Conservation (phyloP, 2,329 filamentous ascomycete species). For the Aspergillus fischeri region DNA sequence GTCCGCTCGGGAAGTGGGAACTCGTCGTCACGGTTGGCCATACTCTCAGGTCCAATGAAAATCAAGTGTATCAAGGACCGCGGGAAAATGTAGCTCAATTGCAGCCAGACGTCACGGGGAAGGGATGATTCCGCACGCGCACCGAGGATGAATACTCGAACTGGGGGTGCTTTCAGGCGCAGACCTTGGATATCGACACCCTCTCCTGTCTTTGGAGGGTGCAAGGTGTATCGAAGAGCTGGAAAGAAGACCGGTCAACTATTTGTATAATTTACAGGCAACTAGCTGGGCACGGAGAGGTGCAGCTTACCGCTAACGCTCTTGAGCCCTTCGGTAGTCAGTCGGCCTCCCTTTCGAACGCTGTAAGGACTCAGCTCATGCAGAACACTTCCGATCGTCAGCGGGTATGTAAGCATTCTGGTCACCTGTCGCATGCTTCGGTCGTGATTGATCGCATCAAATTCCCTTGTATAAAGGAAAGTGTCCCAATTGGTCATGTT, state of each 20-base stretch:
- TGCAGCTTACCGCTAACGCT: slow-evolving; percentile 75
- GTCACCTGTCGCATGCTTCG: slow-evolving; percentile 90
- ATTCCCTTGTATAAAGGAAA: slow-evolving; percentile 87
- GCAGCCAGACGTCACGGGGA: slow-evolving; percentile 88
- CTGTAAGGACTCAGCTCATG: slow-evolving; percentile 94
- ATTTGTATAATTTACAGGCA: not conserved
- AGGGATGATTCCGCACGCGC: slow-evolving; percentile 96
- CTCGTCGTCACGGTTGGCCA: slow-evolving; percentile 89
- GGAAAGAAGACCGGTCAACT: slow-evolving; percentile 7
- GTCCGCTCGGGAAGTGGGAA: slow-evolving; percentile 87
- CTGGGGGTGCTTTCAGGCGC: slow-evolving; percentile 76
- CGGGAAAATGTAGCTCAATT: slow-evolving; percentile 93
- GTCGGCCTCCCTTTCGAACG: slow-evolving; percentile 66
- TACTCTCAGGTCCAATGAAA: slow-evolving; percentile 93
- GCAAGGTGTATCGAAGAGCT: slow-evolving; percentile 90
- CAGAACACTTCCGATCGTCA: slow-evolving; percentile 85
- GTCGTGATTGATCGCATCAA: slow-evolving; percentile 85
- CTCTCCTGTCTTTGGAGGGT: slow-evolving; percentile 76
- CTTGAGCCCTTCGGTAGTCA: slow-evolving; percentile 87
- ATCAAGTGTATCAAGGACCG: slow-evolving; percentile 82
- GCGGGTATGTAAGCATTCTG: slow-evolving; percentile 84
- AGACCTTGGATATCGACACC: slow-evolving; percentile 72
- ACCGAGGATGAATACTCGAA: slow-evolving; percentile 88
- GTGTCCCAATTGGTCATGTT: slow-evolving; percentile 99
- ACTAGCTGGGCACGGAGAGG: not conserved